Base-by-base conservation (phyloP, 257 asterid species). In the Petunia secreta region DNA sequence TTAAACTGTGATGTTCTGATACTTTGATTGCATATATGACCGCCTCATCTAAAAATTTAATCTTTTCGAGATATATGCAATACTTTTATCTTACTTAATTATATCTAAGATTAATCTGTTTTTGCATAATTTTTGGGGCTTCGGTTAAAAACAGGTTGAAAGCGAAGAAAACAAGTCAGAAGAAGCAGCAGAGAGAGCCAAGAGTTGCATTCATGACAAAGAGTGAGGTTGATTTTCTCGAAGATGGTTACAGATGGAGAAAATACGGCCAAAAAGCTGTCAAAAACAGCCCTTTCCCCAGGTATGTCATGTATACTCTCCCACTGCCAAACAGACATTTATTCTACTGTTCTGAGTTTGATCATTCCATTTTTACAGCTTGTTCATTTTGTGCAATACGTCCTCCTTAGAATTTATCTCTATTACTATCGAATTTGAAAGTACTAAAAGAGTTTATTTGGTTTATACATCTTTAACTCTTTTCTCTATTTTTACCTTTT, bases 251-350 rank as follows among this genome's bases (percentile, higher is more conserved):
- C 79, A 88, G 96, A 88, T 92, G 97, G 97, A 88, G 97, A 82
- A 93, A 93, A 80, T 93, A 93, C 81, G 97, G 97, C 63, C 97
- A 93, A 83, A 93, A 93, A 75, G 97, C 97, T 85, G 97, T 93
- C 44, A 93, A 93, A 85, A 93, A 93, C 80, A 93, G 97, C 89
- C 91, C 97, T 41, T 93, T 85, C 77, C 97, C 97, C 1, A 91
- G 97, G 97, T 90, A 68, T 59, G 6, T 59, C 9, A 2, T 50
- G 0, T 50, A 50, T 46, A 46, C 9, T 6, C 13, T 2, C 54
- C 54, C 54, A 1, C 13, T 8, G 54, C 54, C 13, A 50, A 50
- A 48, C 10, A 48, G 53, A 8, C 53, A 48, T 2, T 2, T 48
- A 6, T 48, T 48, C 2, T 10, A 48, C 53, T 50, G 14, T 9